Evolutionary conservation across 352 stramenopile genomes (phyloP).

Genomic region (Thalassiosira pacifica): DNA sequence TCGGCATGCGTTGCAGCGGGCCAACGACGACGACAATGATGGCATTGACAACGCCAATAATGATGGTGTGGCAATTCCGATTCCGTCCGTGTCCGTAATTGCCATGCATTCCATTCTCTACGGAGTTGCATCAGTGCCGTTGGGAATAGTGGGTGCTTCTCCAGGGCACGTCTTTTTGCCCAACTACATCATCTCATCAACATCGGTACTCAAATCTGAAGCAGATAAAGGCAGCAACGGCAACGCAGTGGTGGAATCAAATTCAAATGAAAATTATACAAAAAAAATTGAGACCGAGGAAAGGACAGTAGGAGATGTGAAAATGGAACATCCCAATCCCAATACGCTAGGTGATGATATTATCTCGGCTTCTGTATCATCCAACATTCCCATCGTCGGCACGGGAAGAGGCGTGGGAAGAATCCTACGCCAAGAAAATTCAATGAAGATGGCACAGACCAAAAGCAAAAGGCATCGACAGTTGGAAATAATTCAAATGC

Average conservation of each 20-base stretch:
- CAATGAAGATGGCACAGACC: conserved; percentile 32
- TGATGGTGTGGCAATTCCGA: not conserved
- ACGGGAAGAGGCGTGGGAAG: conserved; percentile 32
- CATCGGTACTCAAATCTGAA: not conserved
- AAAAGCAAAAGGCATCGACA: conserved; percentile 7
- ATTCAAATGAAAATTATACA: no score
- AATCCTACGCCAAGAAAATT: conserved; percentile 42
- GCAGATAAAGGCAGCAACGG: not conserved
- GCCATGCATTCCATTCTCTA: conserved; percentile 34
- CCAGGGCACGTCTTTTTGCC: conserved; percentile 38
- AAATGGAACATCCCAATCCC: no score
- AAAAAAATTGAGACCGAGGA: no score
- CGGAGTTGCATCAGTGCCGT: conserved; percentile 30
- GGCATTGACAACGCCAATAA: not conserved
- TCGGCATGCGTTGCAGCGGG: not conserved
- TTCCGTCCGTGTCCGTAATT: not conserved
- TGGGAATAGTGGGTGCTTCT: conserved; percentile 52
- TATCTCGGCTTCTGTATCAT: not conserved
- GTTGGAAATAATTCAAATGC: not conserved
- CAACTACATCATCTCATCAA: no score
- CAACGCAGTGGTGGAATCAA: not conserved
- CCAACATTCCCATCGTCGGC: not conserved
- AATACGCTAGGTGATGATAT: no score
- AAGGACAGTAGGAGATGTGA: no score
- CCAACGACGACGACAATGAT: not conserved